phyloP scores from a whole-genome alignment of 176 grass and related monocot genomes.

The Cenchrus fungigraminus region DNA sequence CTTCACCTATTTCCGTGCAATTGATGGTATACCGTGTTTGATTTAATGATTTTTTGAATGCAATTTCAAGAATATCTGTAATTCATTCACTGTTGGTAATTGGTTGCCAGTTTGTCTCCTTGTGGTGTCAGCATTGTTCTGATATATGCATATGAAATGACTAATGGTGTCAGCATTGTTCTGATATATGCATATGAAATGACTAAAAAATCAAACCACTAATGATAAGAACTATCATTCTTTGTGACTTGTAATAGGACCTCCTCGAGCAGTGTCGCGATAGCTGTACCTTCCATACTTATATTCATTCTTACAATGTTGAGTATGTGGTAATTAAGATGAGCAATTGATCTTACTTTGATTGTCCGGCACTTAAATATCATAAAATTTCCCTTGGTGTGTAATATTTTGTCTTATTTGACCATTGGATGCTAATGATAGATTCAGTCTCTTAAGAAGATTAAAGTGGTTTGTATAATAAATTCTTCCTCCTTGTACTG shows the following conservation, averaged over 20 bases:
- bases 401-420: slow-evolving; percentile 2
- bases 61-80: slow-evolving; percentile 7
- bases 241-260: not conserved
- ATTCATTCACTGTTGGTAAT: slow-evolving; percentile 12
- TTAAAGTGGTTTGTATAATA: not conserved
- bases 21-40: slow-evolving; percentile 10
- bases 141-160: slow-evolving; percentile 1
- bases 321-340: slow-evolving; percentile 17
- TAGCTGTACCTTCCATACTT: not conserved
- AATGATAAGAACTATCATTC: not conserved
- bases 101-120: slow-evolving; percentile 7
- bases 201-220: not conserved
- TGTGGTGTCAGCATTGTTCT: slow-evolving; percentile 14
- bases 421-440: slow-evolving; percentile 17
- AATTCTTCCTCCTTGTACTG: not conserved
- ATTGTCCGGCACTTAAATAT: slow-evolving; percentile 16
- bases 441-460: slow-evolving; percentile 17
- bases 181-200: slow-evolving; percentile 10
- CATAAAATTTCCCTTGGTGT: too few species aligned
- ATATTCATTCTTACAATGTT: not conserved
- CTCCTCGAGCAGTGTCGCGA: not conserved
- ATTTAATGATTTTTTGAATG: not conserved
- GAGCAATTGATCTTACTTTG: not conserved
- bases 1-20: slow-evolving; percentile 15
- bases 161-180: not conserved